These are phyloP conservation scores for Hanseniaspora uvarum DNA, from an alignment of 1,139 yeast genomes.

Conservation along the genomic window DNA sequence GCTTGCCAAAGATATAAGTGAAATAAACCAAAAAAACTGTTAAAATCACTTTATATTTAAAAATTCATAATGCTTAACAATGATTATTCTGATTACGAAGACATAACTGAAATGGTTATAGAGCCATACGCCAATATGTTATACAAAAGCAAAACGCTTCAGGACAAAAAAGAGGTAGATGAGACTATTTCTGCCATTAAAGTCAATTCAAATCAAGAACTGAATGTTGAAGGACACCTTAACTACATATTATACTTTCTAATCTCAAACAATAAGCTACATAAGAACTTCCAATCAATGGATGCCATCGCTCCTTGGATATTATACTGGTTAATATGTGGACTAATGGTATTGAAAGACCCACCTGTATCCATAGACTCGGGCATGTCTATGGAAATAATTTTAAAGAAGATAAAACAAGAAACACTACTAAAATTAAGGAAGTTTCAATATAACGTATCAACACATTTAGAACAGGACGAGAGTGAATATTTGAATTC, in stretches of 20 bases:
- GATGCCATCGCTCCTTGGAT: slow-evolving; percentile 94
- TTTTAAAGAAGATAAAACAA: slow-evolving; percentile 23
- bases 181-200: slow-evolving; percentile 21
- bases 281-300: slow-evolving; percentile 37
- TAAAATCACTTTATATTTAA: too few relatives aligned
- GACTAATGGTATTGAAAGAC: slow-evolving; percentile 37
- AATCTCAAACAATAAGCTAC: slow-evolving; percentile 35
- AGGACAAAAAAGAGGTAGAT: slow-evolving; percentile 30
- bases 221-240: slow-evolving; percentile 33
- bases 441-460: slow-evolving; percentile 34
- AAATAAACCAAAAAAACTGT: too few relatives aligned
- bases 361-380: background rate
- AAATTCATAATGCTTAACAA: background rate
- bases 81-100: background rate
- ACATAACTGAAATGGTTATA: background rate
- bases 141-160: slow-evolving; percentile 23
- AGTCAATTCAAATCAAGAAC: slow-evolving; percentile 27
- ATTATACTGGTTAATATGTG: slow-evolving; percentile 69
- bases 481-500: slow-evolving; percentile 37
- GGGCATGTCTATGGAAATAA: slow-evolving; percentile 19
- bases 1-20: too few relatives aligned
- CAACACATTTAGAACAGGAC: background rate
- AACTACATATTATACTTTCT: slow-evolving; percentile 31
- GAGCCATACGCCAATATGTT: slow-evolving; percentile 6
- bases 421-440: slow-evolving; percentile 30